These are phyloP conservation scores for Euphorbia peplus DNA, from an alignment of 345 rosid species.

Conservation along the genomic window DNA sequence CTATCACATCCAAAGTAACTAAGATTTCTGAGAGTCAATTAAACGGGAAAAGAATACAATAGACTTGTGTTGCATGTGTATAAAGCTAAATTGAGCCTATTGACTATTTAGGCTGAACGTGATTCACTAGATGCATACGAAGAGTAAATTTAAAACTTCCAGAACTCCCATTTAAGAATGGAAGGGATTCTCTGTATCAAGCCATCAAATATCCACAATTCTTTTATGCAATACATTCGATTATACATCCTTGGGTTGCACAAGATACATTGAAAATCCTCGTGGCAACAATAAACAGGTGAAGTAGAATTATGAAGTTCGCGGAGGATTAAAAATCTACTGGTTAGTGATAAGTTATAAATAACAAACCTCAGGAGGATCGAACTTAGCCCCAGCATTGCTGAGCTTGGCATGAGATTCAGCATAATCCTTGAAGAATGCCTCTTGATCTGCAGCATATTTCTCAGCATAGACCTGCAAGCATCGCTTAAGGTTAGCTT, in stretches of 20 bases:
- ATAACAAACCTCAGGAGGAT: constrained; percentile 82
- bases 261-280: constrained; percentile 4
- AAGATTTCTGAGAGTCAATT: background rate
- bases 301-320: background rate
- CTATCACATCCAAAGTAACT: background rate
- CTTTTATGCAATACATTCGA: background rate
- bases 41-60: background rate
- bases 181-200: background rate
- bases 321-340: background rate
- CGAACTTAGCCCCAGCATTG: constrained; percentile 88
- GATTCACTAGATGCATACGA: background rate
- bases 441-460: constrained; percentile 78
- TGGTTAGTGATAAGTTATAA: background rate
- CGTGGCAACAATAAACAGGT: background rate
- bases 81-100: background rate
- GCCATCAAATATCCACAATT: background rate
- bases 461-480: constrained; percentile 88
- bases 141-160: background rate
- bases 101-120: background rate
- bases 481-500: constrained; percentile 16
- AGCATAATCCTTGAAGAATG: constrained; percentile 88
- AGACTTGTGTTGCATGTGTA: background rate
- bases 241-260: background rate
- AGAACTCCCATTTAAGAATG: background rate
- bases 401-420: constrained; percentile 98